Evolutionary conservation across 2,329 filamentous ascomycete genomes (phyloP).

Genomic region (Acephala macrosclerotiorum): DNA sequence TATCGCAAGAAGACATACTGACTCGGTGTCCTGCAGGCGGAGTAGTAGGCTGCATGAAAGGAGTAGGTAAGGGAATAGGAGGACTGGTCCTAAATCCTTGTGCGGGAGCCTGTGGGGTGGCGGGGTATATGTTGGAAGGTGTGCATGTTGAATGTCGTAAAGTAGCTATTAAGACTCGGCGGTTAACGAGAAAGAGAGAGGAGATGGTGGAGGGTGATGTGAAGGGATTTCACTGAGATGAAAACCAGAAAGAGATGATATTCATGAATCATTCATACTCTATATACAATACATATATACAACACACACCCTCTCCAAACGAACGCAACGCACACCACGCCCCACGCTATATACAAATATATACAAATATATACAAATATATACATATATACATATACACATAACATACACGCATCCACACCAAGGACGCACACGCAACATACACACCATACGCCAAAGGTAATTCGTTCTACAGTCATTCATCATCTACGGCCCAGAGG

Average conservation of each 20-base stretch:
- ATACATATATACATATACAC: neutral
- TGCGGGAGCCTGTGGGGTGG: constrained; percentile 2
- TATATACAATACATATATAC: neutral
- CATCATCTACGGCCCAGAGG: constrained; percentile 8
- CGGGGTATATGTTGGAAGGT: neutral
- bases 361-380: neutral
- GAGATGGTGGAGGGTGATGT: neutral
- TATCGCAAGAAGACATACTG: too few relatives aligned
- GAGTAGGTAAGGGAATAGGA: neutral
- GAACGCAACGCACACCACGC: neutral
- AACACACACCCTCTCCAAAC: neutral
- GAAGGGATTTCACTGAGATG: too few relatives aligned
- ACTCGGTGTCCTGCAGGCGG: too few relatives aligned
- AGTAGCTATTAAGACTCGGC: neutral
- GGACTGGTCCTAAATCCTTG: neutral
- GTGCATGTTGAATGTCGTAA: neutral
- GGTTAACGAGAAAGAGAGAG: neutral
- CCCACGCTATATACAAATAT: neutral
- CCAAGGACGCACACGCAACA: neutral
- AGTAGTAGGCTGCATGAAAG: neutral
- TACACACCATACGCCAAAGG: neutral
- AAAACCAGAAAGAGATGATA: too few relatives aligned
- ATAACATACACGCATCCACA: neutral
- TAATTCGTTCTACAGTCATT: constrained; percentile 6
- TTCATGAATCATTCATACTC: neutral